Evolutionary conservation across 352 stramenopile genomes (phyloP).

Genomic region (Phytophthora citrophthora): DNA sequence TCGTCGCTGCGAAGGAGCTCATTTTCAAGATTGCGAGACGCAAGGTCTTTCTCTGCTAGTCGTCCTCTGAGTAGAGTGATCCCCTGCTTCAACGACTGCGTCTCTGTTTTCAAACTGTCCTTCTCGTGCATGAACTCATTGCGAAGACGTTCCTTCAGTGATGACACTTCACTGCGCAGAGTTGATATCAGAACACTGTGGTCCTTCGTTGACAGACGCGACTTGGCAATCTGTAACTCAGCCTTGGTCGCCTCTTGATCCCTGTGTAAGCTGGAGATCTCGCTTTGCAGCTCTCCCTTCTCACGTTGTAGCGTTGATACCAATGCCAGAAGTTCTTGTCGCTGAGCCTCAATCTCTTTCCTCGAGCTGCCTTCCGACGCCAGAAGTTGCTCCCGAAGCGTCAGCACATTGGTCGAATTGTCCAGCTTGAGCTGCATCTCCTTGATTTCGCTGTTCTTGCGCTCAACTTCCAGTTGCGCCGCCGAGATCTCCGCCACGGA

Average conservation of each 20-base stretch:
- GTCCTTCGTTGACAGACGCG: constrained; percentile 54
- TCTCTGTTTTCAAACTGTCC: constrained; percentile 46
- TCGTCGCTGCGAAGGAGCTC: constrained; percentile 47
- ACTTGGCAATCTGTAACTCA: constrained; percentile 47
- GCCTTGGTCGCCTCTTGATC: constrained; percentile 33
- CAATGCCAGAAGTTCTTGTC: constrained; percentile 46
- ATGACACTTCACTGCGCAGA: constrained; percentile 61
- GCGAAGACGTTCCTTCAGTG: constrained; percentile 65
- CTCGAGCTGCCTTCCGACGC: constrained; percentile 48
- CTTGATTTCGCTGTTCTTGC: constrained; percentile 53
- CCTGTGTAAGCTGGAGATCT: constrained; percentile 30
- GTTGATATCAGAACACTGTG: constrained; percentile 65
- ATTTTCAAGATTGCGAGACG: constrained; percentile 50
- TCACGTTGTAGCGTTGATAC: constrained; percentile 54
- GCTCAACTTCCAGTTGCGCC: constrained; percentile 45
- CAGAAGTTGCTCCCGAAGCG: constrained; percentile 57
- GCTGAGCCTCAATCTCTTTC: constrained; percentile 53
- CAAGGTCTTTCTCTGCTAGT: constrained; percentile 54
- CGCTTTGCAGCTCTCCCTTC: constrained; percentile 37
- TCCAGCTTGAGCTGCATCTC: constrained; percentile 63
- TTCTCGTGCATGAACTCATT: constrained; percentile 73
- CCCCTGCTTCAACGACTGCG: constrained; percentile 50
- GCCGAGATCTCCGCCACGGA: constrained; percentile 26
- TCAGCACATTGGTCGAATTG: constrained; percentile 43
- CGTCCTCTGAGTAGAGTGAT: constrained; percentile 41